Percentiles rank a stretch among this genome's conserved stretches.
These are phyloP conservation scores for Arthroderma sp. DNA, from an alignment of 2,329 filamentous ascomycete genomes.

Conservation along the genomic window DNA sequence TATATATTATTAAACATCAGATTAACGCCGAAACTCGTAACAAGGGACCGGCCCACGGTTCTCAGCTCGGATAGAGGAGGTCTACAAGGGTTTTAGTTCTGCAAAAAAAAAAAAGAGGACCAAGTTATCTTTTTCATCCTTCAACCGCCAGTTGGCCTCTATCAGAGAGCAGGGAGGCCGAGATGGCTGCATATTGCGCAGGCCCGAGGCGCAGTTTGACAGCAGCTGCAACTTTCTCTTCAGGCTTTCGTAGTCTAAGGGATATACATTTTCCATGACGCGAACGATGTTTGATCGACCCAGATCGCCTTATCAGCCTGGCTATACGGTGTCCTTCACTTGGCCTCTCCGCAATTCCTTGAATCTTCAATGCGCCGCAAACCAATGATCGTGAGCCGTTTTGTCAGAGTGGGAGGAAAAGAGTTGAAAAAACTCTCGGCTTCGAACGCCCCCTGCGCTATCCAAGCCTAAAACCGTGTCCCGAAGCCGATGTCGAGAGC, in stretches of 20 bases:
- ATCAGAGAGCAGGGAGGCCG: background rate
- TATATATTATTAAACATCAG: background rate
- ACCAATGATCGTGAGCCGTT: background rate
- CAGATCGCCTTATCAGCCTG: background rate
- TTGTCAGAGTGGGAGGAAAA: background rate
- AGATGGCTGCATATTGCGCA: background rate
- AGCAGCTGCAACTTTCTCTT: background rate
- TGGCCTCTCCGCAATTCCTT: background rate
- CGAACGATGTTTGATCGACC: background rate
- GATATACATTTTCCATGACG: background rate
- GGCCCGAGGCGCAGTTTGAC: background rate
- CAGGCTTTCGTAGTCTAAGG: no score
- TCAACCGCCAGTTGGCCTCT: background rate
- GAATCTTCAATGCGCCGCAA: background rate
- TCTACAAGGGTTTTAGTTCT: background rate
- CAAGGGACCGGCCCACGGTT: background rate
- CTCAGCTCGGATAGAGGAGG: slow-evolving; percentile 4
- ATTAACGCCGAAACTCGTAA: background rate
- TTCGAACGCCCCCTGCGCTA: background rate
- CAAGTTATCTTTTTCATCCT: background rate
- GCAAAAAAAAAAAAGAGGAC: background rate
- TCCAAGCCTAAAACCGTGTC: background rate
- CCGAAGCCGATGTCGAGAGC: background rate
- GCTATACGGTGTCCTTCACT: background rate
- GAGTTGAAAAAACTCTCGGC: background rate